phyloP scores from a whole-genome alignment of 257 asterid species.

The Nicotiana attenuata region DNA sequence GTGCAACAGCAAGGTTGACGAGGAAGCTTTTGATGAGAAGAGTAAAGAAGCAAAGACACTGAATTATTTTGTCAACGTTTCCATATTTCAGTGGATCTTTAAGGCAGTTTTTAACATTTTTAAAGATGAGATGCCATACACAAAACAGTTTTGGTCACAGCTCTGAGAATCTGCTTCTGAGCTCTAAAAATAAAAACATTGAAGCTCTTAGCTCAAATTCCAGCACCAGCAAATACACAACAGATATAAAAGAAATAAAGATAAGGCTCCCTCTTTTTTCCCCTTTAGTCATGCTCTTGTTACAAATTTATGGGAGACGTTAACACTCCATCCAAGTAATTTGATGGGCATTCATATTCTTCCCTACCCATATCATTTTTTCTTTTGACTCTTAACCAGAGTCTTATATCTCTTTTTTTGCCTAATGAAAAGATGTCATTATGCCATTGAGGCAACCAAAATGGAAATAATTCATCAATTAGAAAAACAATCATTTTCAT shows the following conservation, averaged over 20 bases:
- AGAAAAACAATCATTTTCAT: not conserved
- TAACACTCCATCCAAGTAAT: not conserved
- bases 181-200: not conserved
- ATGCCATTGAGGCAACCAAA: not conserved
- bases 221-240: not conserved
- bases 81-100: not conserved
- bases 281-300: not conserved
- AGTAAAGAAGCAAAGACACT: not conserved
- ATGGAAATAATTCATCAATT: not conserved
- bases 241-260: not conserved
- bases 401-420: not conserved
- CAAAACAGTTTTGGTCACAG: not conserved
- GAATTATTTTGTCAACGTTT: not conserved
- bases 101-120: not conserved
- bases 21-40: not conserved
- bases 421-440: not conserved
- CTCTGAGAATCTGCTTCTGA: not conserved
- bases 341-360: not conserved
- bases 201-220: conserved; percentile 2
- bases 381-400: not conserved
- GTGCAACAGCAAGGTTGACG: not conserved
- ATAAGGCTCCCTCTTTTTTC: not conserved
- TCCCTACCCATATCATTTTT: not conserved
- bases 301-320: not conserved
- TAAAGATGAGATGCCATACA: not conserved